Percentiles rank a stretch among this genome's conserved stretches.
Conservation (phyloP, 495 filamentous ascomycete genomes). For the Chaetomidium leptoderma region DNA sequence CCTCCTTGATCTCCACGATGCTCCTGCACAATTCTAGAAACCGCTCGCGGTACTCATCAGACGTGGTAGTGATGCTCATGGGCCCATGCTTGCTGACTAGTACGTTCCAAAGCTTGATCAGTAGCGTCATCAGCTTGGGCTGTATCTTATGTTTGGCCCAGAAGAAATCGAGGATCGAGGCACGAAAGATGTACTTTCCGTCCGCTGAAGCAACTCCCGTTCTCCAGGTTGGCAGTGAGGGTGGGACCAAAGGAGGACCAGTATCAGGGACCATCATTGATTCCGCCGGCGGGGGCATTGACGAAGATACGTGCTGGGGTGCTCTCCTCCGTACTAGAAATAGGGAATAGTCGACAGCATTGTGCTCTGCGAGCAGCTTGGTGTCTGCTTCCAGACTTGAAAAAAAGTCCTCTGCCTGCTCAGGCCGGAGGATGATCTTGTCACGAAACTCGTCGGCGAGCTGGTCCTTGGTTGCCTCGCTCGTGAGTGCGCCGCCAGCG, state of each 20-base stretch:
- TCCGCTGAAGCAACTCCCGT: slow-evolving; percentile 54
- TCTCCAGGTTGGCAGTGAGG: slow-evolving; percentile 48
- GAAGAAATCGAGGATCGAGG: slow-evolving; percentile 63
- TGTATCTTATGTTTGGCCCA: slow-evolving; percentile 65
- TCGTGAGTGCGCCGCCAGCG: slow-evolving; percentile 53
- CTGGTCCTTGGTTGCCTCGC: slow-evolving; percentile 53
- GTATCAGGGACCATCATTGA: slow-evolving; percentile 25
- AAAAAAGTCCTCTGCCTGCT: slow-evolving; percentile 50
- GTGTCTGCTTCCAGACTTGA: slow-evolving; percentile 54
- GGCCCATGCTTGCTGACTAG: slow-evolving; percentile 51
- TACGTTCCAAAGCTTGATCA: slow-evolving; percentile 59
- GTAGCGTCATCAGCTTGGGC: slow-evolving; percentile 56
- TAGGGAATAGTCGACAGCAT: slow-evolving; percentile 66
- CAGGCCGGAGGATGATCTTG: slow-evolving; percentile 52
- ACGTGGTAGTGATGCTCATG: slow-evolving; percentile 67
- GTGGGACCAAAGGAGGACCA: slow-evolving; percentile 30
- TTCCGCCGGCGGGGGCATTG: slow-evolving; percentile 23
- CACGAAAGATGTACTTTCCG: slow-evolving; percentile 60
- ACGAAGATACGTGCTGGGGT: slow-evolving; percentile 14
- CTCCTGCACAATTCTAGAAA: slow-evolving; percentile 59
- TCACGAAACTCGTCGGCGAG: slow-evolving; percentile 62
- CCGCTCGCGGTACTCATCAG: slow-evolving; percentile 59
- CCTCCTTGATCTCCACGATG: slow-evolving; percentile 49
- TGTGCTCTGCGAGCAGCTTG: slow-evolving; percentile 51
- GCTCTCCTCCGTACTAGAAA: slow-evolving; percentile 56